Conservation (phyloP, 148 eudicot species). For the Persicaria tinctoria region DNA sequence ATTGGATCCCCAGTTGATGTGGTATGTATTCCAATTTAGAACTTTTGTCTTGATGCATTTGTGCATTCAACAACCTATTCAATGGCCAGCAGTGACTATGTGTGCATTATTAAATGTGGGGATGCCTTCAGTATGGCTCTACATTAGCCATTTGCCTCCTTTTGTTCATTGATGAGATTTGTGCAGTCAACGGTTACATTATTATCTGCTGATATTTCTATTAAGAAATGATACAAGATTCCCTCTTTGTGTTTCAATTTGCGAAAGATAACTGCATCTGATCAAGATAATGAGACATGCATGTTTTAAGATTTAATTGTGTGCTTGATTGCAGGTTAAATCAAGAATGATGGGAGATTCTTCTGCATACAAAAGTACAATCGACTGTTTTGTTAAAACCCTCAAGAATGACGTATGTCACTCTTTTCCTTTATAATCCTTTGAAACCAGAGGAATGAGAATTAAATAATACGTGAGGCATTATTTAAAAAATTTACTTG, state of each 20-base stretch:
- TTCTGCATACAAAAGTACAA: slow-evolving; percentile 68
- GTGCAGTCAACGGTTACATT: neutral
- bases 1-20: slow-evolving; percentile 99
- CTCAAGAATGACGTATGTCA: slow-evolving; percentile 81
- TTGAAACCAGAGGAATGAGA: neutral
- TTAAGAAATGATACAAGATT: neutral
- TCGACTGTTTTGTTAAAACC: slow-evolving; percentile 87
- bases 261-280: neutral
- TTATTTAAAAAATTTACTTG: neutral
- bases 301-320: neutral
- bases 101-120: neutral
- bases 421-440: neutral
- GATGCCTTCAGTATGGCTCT: neutral
- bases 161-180: neutral
- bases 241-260: neutral
- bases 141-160: neutral
- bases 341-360: slow-evolving; percentile 99
- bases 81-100: neutral
- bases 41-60: neutral
- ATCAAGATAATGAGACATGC: neutral
- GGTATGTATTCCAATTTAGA: slow-evolving; percentile 30
- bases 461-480: neutral
- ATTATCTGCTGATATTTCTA: neutral
- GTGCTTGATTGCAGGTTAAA: slow-evolving; percentile 59
- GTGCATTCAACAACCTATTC: neutral